These are phyloP conservation scores for Suhomyces bokatorum DNA, from an alignment of 1,139 yeast species.

Conservation along the genomic window DNA sequence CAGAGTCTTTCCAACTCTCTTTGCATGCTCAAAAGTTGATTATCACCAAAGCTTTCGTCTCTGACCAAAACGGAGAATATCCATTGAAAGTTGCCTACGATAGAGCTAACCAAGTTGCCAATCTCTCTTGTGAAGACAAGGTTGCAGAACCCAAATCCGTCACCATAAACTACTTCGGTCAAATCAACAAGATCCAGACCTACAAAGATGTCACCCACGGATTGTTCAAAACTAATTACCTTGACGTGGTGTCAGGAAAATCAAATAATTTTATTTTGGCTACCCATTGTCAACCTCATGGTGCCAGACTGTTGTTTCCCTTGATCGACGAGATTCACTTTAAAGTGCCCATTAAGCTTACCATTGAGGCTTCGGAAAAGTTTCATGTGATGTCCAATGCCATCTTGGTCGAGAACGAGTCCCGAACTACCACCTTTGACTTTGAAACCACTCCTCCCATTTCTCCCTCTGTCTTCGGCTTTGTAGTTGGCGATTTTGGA, in stretches of 20 bases:
- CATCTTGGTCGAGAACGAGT: conserved; percentile 26
- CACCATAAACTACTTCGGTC: conserved; percentile 48
- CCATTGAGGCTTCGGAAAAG: conserved; percentile 43
- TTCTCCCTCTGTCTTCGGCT: conserved; percentile 63
- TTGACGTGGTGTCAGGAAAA: conserved; percentile 48
- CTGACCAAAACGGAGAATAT: conserved; percentile 3
- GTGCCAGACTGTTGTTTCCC: conserved; percentile 62
- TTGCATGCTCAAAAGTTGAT: conserved; percentile 47
- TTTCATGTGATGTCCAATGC: conserved; percentile 56
- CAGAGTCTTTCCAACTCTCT: conserved; percentile 23
- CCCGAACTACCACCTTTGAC: conserved; percentile 30
- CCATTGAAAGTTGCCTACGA: conserved; percentile 32
- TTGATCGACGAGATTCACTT: conserved; percentile 61
- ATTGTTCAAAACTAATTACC: conserved; percentile 65
- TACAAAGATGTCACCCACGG: conserved; percentile 61
- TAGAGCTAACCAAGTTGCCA: conserved; percentile 37
- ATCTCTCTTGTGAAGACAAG: conserved; percentile 16
- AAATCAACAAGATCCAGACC: conserved; percentile 54
- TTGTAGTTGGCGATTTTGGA: conserved; percentile 66
- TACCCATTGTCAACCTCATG: conserved; percentile 71
- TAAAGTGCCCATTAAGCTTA: conserved; percentile 52
- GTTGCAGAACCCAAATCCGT: conserved; percentile 4
- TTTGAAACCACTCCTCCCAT: conserved; percentile 60
- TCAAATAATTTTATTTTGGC: conserved; percentile 54
- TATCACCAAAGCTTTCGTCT: conserved; percentile 27